Evolutionary conservation across 108 stramenopile species (phyloP), one percentile per base, ranked within the genome.

Genomic region (Ochromonas danica): DNA sequence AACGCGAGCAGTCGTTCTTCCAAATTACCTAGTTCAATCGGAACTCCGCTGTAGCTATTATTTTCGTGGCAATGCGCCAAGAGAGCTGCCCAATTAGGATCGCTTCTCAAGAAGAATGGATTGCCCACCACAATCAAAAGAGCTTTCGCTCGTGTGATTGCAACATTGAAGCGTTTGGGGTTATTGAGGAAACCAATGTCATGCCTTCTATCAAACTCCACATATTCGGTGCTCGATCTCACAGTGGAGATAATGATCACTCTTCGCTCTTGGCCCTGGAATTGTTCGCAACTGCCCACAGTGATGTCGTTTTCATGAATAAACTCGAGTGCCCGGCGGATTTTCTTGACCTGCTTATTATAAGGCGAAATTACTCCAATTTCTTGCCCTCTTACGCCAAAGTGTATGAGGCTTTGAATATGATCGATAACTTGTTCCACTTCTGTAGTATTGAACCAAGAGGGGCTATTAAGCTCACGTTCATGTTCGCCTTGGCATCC

Each of bases 161-260:
- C 36, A 6, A 75, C 72, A 41, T 75, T 75, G 51, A 75, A 75
- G 3, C 72, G 72, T 33, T 75, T 75, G 10, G 31, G 45, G 38
- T 75, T 75, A 10, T 33, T 31, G 6, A 75, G 40, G 31, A 75
- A 75, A 10, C 72, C 72, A 10, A 75, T 6, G 6, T 75, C 10
- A 31, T 41, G 41, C 28, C 31, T 27, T 22, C 10, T 25, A 60
- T 75, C 72, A 28, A 27, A 31, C 17, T 75, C 31, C 28, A 42
- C 10, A 6, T 41, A 42, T 6, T 75, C 45, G 17, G 43, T 10
- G 10, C 10, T 41, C 10, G 72, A 75, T 31, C 72, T 6, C 14
- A 75, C 72, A 10, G 72, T 75, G 40, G 72, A 75, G 27, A 75
- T 75, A 36, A 75, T 75, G 28, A 75, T 75, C 36, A 75, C 72